phyloP scores from a whole-genome alignment of 106 monocot genomes.

The Phalaenopsis aphrodite region DNA sequence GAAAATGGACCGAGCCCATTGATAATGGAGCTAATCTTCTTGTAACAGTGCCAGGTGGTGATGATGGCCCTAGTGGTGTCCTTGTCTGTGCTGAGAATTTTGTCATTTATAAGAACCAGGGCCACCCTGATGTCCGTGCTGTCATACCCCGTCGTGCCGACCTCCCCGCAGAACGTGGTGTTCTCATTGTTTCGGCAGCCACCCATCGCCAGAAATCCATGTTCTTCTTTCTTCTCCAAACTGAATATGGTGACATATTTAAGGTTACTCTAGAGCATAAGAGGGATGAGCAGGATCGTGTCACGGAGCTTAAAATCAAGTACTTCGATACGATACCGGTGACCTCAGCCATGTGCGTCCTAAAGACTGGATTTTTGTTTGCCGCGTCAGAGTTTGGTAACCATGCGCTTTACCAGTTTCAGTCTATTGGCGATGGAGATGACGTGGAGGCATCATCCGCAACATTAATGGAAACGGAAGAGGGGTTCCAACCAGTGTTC shows the following conservation, averaged over 20 bases:
- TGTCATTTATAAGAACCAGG: conserved; percentile 92
- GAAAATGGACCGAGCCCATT: conserved; percentile 85
- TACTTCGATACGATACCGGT: conserved; percentile 96
- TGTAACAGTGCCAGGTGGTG: conserved; percentile 87
- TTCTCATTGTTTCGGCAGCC: conserved; percentile 73
- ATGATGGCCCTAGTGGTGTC: conserved; percentile 91
- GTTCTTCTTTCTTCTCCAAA: conserved; percentile 95
- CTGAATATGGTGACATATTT: conserved; percentile 90
- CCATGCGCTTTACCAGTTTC: conserved; percentile 87
- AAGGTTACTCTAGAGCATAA: conserved; percentile 73
- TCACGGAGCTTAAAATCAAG: conserved; percentile 86
- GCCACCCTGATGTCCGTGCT: conserved; percentile 84
- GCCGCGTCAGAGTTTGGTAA: conserved; percentile 95
- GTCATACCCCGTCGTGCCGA: conserved; percentile 85
- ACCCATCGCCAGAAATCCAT: conserved; percentile 83
- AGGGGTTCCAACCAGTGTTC: conserved; percentile 94
- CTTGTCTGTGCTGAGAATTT: conserved; percentile 97
- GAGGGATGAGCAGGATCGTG: conserved; percentile 65
- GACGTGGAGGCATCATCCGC: conserved; percentile 95
- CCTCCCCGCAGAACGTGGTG: conserved; percentile 83
- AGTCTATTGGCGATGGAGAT: conserved; percentile 82
- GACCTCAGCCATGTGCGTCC: conserved; percentile 75
- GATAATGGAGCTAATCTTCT: conserved; percentile 94
- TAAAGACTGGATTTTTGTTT: conserved; percentile 80
- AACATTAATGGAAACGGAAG: conserved; percentile 94